Base-by-base conservation (phyloP, 805 yeast genomes). In the Nakazawaea laoshanensis region DNA sequence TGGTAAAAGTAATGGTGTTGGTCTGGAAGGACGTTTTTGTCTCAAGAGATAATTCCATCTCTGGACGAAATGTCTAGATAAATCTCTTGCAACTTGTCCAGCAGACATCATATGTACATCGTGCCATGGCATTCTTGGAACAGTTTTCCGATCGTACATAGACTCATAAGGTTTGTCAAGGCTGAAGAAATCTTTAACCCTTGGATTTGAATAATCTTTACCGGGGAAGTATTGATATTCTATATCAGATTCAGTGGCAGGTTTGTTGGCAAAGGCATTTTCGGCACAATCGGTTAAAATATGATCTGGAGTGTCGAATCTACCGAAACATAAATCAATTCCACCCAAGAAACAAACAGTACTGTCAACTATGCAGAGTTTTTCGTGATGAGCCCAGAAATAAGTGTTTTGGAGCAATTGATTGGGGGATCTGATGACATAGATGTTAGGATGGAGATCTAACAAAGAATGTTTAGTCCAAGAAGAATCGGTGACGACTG, bases 121-220 rank as follows among this genome's bases (percentile, higher is more conserved):
- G 55, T 92, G 99, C 99, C 98, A 92, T 7, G 98, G 98, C 99
- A 92, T 92, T 46, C 99, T 72, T 2, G 98, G 97, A 14, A 73
- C 68, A 13, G 54, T 54, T 11, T 69, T 63, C 39, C 99, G 70
- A 53, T 92, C 94, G 49, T 86, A 86, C 92, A 89, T 81, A 15
- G 85, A 84, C 32, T 85, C 94, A 48, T 78, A 86, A 2, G 98
- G 97, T 44, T 77, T 74, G 42, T 87, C 85, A 37, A 92, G 65
- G 3, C 69, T 78, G 48, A 53, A 70, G 52, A 92, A 92, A 53
- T 92, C 99, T 47, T 80, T 79, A 11, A 83, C 86, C 42, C 98
- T 70, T 3, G 98, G 95, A 52, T 92, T 92, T 0, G 97, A 88
- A 53, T 92, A 92, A 57, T 92, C 99, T 48, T 92, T 92, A 16